Evolutionary conservation across 2,329 filamentous ascomycete species (phyloP), one percentile per base, ranked within the genome.

Genomic region (Chrysosphaeria jannelii): DNA sequence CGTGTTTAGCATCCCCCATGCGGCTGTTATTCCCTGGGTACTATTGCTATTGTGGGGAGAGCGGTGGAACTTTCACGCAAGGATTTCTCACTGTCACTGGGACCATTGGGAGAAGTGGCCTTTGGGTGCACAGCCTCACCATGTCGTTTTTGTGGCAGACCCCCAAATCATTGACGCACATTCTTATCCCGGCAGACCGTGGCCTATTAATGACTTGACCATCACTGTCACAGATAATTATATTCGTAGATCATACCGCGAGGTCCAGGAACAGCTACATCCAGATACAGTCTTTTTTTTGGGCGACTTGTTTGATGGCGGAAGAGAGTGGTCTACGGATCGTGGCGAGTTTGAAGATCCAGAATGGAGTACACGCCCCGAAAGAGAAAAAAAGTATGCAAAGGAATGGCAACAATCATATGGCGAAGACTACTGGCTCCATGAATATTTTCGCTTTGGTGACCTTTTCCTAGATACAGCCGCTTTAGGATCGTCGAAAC

Each of bases 251-350:
- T 66, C 71, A 6, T 93, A 88, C 40, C 57, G 52, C n/a, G 57
- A 67, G 25, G 55, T 93, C 27, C 76, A 90, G 36, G 48, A 56
- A 10, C 48, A 60, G 10, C 51, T 93, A 9, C 58, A 60, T n/a
- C 85, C 85, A 0, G 76, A 91, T 39, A 79, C 72, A 10, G 51
- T 89, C 1, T 61, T 91, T 38, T 93, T 97, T 38, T 50, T 97
- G 0, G 85, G 85, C 6, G 85, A 97, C 39, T 49, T 97, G 1
- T 91, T 97, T 36, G 85, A 97, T 38, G 85, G 85, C 4, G 85
- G 85, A 6, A 60, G 85, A 33, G 85, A 97, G 48, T 97, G 85
- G 85, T 70, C 67, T 33, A 81, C 79, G 8, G 48, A 44, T 3
- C 51, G 51, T 13, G 67, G 59, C 20, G 42, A 52, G 21, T 62